Conservation (phyloP, 164 flowering plant species). For the Vitis amurensis region DNA sequence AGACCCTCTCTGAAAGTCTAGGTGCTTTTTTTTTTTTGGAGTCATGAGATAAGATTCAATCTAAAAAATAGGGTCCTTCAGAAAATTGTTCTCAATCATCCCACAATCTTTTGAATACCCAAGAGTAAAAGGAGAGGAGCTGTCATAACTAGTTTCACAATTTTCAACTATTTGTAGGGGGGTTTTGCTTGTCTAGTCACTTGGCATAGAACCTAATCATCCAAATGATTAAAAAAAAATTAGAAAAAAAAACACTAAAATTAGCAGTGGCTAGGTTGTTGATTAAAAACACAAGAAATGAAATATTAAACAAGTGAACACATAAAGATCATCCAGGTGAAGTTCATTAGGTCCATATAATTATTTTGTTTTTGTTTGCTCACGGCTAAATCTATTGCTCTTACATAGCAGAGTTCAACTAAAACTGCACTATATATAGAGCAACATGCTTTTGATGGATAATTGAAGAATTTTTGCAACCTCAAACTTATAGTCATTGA, state of each 20-base stretch:
- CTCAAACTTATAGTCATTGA: slow-evolving; percentile 35
- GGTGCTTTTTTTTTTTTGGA: not conserved
- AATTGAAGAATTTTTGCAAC: too few species aligned
- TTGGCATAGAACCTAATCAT: slow-evolving; percentile 44
- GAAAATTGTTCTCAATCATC: slow-evolving; percentile 1
- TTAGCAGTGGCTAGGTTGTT: too few species aligned
- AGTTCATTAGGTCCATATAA: not conserved
- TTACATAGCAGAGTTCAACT: too few species aligned
- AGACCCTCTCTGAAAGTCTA: slow-evolving; percentile 9
- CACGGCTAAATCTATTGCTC: not conserved
- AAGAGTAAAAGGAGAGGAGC: not conserved
- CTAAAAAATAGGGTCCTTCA: not conserved
- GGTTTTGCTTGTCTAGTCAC: slow-evolving; percentile 22
- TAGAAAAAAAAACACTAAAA: too few species aligned
- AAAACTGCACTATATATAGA: too few species aligned
- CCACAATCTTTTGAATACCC: slow-evolving; percentile 12
- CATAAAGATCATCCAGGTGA: too few species aligned
- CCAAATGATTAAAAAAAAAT: slow-evolving; percentile 29
- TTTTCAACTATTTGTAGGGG: slow-evolving; percentile 12
- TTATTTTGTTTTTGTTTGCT: not conserved
- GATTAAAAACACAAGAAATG: too few species aligned
- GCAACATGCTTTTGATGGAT: too few species aligned
- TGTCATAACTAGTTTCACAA: slow-evolving; percentile 1
- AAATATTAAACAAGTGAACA: too few species aligned
- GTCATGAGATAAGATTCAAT: slow-evolving; percentile 5